These are phyloP conservation scores for Corrigiola litoralis DNA, from an alignment of 179 eudicot species.

Conservation along the genomic window DNA sequence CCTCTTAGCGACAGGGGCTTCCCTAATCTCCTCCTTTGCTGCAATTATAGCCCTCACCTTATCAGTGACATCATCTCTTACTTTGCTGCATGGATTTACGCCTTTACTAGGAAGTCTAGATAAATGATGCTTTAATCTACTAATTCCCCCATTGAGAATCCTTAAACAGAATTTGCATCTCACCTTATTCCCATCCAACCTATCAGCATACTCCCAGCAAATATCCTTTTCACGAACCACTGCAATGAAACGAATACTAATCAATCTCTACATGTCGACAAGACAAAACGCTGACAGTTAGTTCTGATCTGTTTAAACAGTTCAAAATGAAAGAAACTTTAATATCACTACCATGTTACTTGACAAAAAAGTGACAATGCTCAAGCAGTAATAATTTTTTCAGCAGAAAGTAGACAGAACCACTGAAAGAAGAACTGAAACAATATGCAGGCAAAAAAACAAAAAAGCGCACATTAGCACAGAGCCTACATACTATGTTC, in stretches of 20 bases:
- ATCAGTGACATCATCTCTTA: constrained; percentile 84
- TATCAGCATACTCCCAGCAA: constrained; percentile 98
- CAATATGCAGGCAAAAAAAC: no score
- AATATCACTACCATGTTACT: no score
- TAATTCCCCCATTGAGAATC: constrained; percentile 84
- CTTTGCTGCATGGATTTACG: constrained; percentile 90
- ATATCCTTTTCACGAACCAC: constrained; percentile 97
- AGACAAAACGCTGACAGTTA: background rate
- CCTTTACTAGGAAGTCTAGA: constrained; percentile 98
- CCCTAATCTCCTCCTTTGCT: constrained; percentile 66
- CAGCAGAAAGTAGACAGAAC: no score
- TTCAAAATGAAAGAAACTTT: no score
- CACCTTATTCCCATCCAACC: constrained; percentile 92
- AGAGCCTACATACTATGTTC: no score
- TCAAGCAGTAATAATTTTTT: no score
- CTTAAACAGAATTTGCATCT: constrained; percentile 88
- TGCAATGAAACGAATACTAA: constrained; percentile 16
- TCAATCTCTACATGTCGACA: background rate
- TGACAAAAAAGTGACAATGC: no score
- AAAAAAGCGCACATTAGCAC: no score
- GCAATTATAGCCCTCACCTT: constrained; percentile 67
- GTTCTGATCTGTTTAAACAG: background rate
- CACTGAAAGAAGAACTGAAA: no score
- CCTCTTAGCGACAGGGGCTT: constrained; percentile 40
- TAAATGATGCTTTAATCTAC: constrained; percentile 91